These are phyloP conservation scores for Amphibolis antarctica DNA, from an alignment of 106 monocot genomes.

Conservation along the genomic window DNA sequence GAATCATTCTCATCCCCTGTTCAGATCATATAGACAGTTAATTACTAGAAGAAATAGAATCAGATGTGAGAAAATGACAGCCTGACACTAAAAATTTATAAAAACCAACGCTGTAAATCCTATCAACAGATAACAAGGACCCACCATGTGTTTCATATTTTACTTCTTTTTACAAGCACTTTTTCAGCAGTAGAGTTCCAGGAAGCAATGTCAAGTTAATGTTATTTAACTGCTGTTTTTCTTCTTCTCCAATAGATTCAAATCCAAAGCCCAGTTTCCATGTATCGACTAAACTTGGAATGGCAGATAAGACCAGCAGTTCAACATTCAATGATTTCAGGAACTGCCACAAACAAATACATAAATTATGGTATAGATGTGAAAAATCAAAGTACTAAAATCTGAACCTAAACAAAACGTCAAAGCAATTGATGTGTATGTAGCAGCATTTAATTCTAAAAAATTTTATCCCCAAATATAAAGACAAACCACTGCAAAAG, in stretches of 20 bases:
- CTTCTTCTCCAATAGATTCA: slow-evolving; percentile 36
- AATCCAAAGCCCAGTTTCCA: slow-evolving; percentile 89
- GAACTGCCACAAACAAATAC: slow-evolving; percentile 33
- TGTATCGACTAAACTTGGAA: slow-evolving; percentile 73
- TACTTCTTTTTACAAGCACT: slow-evolving; percentile 28
- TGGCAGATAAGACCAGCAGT: slow-evolving; percentile 74
- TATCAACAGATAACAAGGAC: background rate
- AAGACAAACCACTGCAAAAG: too few relatives aligned
- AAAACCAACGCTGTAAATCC: background rate
- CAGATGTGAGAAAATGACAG: background rate
- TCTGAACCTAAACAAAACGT: too few relatives aligned
- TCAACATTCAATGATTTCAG: slow-evolving; percentile 64
- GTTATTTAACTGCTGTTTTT: slow-evolving; percentile 34
- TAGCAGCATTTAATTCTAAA: background rate
- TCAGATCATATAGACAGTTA: background rate
- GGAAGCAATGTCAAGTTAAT: slow-evolving; percentile 81
- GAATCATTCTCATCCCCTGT: background rate
- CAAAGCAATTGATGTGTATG: too few relatives aligned
- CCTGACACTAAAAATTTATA: too few relatives aligned
- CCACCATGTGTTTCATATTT: background rate
- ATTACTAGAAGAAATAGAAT: background rate
- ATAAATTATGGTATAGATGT: background rate
- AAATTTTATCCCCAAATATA: background rate
- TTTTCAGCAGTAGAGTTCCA: slow-evolving; percentile 58
- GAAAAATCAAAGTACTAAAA: too few relatives aligned